These are phyloP conservation scores for Pseudophaeomoniella oleicola DNA, from an alignment of 2,329 filamentous ascomycete species.

Conservation along the genomic window DNA sequence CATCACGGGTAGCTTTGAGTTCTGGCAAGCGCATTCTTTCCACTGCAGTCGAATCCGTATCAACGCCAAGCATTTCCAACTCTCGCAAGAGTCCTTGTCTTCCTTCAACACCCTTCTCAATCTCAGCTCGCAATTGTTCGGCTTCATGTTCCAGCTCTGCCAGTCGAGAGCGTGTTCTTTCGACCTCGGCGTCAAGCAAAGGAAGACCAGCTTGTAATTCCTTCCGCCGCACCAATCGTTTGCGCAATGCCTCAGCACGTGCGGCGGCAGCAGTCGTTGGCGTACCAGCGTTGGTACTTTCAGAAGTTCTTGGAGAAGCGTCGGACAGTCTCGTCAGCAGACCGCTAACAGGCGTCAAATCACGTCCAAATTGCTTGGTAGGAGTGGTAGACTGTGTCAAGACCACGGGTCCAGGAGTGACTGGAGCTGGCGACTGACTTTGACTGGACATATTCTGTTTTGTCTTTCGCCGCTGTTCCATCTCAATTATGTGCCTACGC, in stretches of 20 bases:
- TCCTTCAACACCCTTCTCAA: constrained; percentile 24
- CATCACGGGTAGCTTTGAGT: constrained; percentile 21
- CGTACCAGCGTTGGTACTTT: neutral
- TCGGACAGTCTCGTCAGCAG: neutral
- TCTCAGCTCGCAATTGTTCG: neutral
- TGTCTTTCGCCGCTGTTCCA: constrained; percentile 28
- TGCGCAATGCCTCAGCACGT: constrained; percentile 18
- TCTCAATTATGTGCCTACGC: constrained; percentile 34
- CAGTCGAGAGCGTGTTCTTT: constrained; percentile 19
- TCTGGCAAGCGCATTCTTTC: constrained; percentile 14
- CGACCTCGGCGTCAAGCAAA: constrained; percentile 29
- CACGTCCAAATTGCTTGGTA: neutral
- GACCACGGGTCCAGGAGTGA: constrained; percentile 7
- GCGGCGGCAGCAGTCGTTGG: constrained; percentile 11
- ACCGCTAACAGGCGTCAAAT: neutral
- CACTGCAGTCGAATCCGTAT: constrained; percentile 31
- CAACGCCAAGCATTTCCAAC: constrained; percentile 31
- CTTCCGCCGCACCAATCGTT: constrained; percentile 26
- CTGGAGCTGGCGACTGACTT: constrained; percentile 18
- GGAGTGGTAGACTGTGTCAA: neutral
- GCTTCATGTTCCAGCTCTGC: constrained; percentile 13
- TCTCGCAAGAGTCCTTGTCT: constrained; percentile 30
- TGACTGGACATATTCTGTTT: constrained; percentile 21
- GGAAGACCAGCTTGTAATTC: constrained; percentile 35
- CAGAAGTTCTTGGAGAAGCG: neutral